Evolutionary conservation across 345 rosid species (phyloP), one percentile per base, ranked within the genome.

Genomic region (Cardamine occulta): DNA sequence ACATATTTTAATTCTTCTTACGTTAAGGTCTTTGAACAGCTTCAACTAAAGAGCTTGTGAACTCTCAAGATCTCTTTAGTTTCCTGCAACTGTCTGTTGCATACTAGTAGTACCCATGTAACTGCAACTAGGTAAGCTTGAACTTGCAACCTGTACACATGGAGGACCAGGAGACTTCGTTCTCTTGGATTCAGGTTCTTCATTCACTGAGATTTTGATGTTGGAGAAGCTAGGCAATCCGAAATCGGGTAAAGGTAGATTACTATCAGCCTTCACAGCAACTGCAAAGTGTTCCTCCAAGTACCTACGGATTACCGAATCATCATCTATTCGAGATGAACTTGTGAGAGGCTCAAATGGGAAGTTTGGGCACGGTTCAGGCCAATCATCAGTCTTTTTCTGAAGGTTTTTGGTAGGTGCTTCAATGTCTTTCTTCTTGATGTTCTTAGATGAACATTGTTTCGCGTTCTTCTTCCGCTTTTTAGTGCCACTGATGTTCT

Each of bases 311-410:
- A 75, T 69, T 64, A 66, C 66, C 5, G 82, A 74, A 72, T 77
- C 74, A 28, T 82, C 81, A 17, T 81, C 84, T n/a, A 66, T 26
- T 7, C 78, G 75, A 23, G 56, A 52, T 49, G 81, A 53, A 37
- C 73, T 85, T 19, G 83, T 73, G 67, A 82, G 75, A 52, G 88
- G 86, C 83, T 84, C 86, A 77, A 79, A 82, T 49, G 93, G 80
- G 54, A 80, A 86, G 64, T 82, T 58, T 10, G 82, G 81, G 68
- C 83, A 70, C 3, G 86, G 86, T 39, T 81, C 82, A 29, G 82
- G 75, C 87, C 88, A 86, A 70, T 32, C 58, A 31, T 48, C n/a
- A 68, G 24, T 3, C 29, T 23, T 52, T 28, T 42, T 68, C 54
- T 29, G 28, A 59, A 14, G 26, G 29, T 59, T 59, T 28, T 13